Evolutionary conservation across 495 filamentous ascomycete genomes (phyloP), one percentile per base, ranked within the genome.

Genomic region (Eremomyces bilateralis): DNA sequence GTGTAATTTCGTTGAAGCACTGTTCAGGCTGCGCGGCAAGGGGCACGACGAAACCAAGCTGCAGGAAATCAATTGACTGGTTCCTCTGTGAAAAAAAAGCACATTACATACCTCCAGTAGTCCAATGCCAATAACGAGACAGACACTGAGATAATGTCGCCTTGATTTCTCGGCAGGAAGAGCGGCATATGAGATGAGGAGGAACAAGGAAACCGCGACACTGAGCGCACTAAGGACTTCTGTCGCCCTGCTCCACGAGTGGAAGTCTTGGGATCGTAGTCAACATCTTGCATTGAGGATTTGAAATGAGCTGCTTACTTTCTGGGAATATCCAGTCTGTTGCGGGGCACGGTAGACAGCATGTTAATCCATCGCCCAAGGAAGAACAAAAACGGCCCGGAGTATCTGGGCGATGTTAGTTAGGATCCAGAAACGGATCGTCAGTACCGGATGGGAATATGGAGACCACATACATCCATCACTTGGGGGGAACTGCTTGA

Each of bases 341-440:
- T 43, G 73, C 60, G 15, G 90, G 88, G 54, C 88, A 97, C 44
- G 90, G 90, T 38, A 95, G 50, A 55, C 88, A 97, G 51, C 88
- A 97, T 17, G 53, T 53, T 15, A 61, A 59, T 20, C 57, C 48
- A 5, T 48, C 17, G 67, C 53, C 45, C 72, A 77, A 39, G 64
- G 62, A 31, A 80, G 64, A 40, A 83, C 81, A 15, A 59, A 56
- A 31, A 76, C 53, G 48, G 71, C 81, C 88, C 44, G 13, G 24
- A 5, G 13, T 6, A 22, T 21, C 42, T 58, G 18, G 56, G 52
- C 27, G 46, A n/a, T n/a, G n/a, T n/a, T n/a, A n/a, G n/a, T n/a
- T n/a, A n/a, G n/a, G n/a, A n/a, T n/a, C n/a, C n/a, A n/a, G n/a
- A n/a, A n/a, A n/a, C n/a, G n/a, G n/a, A n/a, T n/a, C n/a, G n/a